phyloP scores from a whole-genome alignment of 1,139 yeast genomes.

The Saccharomyces hybrid region DNA sequence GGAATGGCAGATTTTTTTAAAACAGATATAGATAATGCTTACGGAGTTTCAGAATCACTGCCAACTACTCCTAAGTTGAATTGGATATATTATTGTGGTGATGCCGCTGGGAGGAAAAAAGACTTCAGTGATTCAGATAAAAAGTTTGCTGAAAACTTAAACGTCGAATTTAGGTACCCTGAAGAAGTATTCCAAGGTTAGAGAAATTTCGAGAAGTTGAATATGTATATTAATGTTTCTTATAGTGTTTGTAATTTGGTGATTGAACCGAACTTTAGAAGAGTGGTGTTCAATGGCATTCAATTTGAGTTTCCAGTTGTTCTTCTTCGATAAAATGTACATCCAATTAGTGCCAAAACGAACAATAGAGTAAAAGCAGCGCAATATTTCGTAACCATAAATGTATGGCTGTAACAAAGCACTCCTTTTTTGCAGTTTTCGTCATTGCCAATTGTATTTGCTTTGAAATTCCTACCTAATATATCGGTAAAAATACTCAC shows the following conservation, averaged over 20 bases:
- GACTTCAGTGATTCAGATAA: conserved; percentile 79
- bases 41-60: background rate
- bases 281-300: background rate
- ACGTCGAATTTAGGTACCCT: conserved; percentile 54
- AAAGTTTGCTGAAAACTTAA: conserved; percentile 52
- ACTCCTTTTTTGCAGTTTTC: conserved; percentile 20
- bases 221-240: background rate
- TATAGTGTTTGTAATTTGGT: background rate
- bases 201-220: background rate
- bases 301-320: background rate
- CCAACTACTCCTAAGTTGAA: conserved; percentile 23
- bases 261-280: no score
- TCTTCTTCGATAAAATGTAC: conserved; percentile 6
- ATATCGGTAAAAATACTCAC: conserved; percentile 34
- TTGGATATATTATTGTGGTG: conserved; percentile 74
- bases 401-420: conserved; percentile 25
- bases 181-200: conserved; percentile 42
- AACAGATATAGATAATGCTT: conserved; percentile 27
- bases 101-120: conserved; percentile 77
- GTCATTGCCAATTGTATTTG: conserved; percentile 13
- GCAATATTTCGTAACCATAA: conserved; percentile 14
- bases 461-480: conserved; percentile 38
- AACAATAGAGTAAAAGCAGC: conserved; percentile 13
- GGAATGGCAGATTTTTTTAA: conserved; percentile 62
- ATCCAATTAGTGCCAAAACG: conserved; percentile 9